Evolutionary conservation across 1,284 basidiomycete species (phyloP), one percentile per base, ranked within the genome.

Genomic region (Ceratorhiza oryzae-sativae): DNA sequence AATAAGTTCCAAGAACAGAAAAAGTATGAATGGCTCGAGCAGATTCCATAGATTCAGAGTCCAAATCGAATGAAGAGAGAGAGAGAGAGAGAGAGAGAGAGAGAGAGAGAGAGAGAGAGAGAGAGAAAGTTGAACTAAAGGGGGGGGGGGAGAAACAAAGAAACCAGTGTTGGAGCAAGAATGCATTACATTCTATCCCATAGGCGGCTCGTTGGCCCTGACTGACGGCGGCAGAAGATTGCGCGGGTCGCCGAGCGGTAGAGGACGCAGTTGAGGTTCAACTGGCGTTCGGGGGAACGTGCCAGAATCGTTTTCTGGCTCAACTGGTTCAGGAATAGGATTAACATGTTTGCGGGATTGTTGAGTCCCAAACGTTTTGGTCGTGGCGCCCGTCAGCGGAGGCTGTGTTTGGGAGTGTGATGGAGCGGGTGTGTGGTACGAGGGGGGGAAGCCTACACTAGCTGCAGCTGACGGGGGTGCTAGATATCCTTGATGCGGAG

Each of bases 181-280:
- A 34, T 12, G 32, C n/a, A 34, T 34, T 27, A 61, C 59, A 42
- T 45, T 25, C 59, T 15, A 10, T 46, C 18, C 12, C 20, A 23
- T 32, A 25, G 58, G 30, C 5, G 48, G 42, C 3, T 9, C 48
- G 27, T 68, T 68, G 1, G 67, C 67, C 4, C 53, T 53, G 27
- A 70, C 67, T 9, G 67, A 70, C 18, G 67, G 67, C 46, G 67
- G 67, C 30, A 70, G 10, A 58, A 70, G 46, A 25, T 55, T 55
- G 12, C 67, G 67, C 27, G 55, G 53, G 25, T 70, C 67, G 41
- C 55, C 67, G 39, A 70, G 20, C 27, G 67, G 67, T 3, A 70
- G 67, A 48, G 23, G 34, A 6, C 18, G 67, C 53, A 70, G 53
- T 70, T 48, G 67, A 70, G 67, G 67, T 18, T 70, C 67, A n/a